Conservation (phyloP, 2,329 filamentous ascomycete genomes). For the Akanthomyces dipterigenus region DNA sequence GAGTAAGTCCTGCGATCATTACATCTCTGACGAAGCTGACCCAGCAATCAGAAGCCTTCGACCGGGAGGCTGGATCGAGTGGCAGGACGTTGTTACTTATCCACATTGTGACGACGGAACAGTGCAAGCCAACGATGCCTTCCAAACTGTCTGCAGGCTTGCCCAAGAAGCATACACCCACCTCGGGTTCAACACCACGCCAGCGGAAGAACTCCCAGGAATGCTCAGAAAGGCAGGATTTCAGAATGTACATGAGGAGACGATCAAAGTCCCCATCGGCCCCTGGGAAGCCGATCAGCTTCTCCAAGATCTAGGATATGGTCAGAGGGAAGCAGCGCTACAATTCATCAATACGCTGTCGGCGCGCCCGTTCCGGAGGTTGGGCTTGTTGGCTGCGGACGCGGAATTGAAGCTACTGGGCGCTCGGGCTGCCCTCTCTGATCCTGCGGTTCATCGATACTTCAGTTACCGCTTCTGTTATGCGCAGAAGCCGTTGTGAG, state of each 20-base stretch:
- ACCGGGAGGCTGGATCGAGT: background rate
- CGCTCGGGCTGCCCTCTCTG: background rate
- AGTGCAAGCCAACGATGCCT: background rate
- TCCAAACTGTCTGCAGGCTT: background rate
- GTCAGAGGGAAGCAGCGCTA: background rate
- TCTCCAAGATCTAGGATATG: background rate
- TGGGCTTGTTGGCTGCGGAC: background rate
- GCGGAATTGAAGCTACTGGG: background rate
- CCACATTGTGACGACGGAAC: background rate
- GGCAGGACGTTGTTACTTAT: background rate
- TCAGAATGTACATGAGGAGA: background rate
- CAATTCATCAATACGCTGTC: background rate
- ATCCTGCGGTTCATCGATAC: background rate
- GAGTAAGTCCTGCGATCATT: background rate
- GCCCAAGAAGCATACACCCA: background rate
- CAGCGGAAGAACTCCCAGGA: background rate
- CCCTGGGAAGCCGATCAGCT: background rate
- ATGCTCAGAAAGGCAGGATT: background rate
- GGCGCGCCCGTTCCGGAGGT: background rate
- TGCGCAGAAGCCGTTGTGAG: background rate
- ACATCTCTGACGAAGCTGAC: no score
- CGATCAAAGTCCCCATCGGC: background rate
- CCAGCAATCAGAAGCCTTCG: background rate
- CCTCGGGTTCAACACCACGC: background rate
- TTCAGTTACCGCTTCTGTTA: background rate